Evolutionary conservation across 495 filamentous ascomycete species (phyloP), one percentile per base, ranked within the genome.

Genomic region (Ascodesmis nigricans): DNA sequence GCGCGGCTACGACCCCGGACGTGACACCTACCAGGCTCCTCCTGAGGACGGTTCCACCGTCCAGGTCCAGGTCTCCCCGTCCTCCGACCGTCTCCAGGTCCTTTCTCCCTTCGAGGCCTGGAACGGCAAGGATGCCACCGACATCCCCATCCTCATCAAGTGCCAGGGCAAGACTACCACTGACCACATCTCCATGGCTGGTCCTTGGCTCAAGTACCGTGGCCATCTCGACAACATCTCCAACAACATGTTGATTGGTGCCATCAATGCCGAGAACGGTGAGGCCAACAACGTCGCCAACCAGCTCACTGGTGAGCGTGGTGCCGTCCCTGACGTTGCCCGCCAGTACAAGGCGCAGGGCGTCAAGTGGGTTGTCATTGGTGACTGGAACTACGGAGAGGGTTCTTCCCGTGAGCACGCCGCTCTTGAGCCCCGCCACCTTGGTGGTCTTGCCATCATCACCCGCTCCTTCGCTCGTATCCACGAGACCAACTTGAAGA

Each of bases 401-500:
- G 87, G 87, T 45, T 75, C 68, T 53, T 95, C 87, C 29, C 79
- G 87, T 65, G 87, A 97, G 66, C 87, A 97, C 58, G 87, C 87
- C 39, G 87, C 87, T 52, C 70, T 97, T 25, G 90, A 97, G 66
- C 87, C 87, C 53, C 75, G 87, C 52, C 87, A 95, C 64, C 77
- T 97, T 36, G 87, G 87, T 44, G 87, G 82, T 57, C 69, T 93
- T 44, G 87, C 90, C 48, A 90, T 97, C 69, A 90, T 97, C 59
- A 83, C 77, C 56, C 73, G 78, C 53, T 76, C 69, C 49, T 97
- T 97, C 56, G 87, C 87, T 52, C 90, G 87, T 76, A 97, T 97
- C 55, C 87, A 97, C 69, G 87, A 97, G 66, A 97, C 87, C 64
- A 97, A 97, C 69, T 61, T 97, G 64, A 97, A 97, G 79, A 97